Base-by-base conservation (phyloP, 495 filamentous ascomycete species). In the Hyaloscypha finlandica region DNA sequence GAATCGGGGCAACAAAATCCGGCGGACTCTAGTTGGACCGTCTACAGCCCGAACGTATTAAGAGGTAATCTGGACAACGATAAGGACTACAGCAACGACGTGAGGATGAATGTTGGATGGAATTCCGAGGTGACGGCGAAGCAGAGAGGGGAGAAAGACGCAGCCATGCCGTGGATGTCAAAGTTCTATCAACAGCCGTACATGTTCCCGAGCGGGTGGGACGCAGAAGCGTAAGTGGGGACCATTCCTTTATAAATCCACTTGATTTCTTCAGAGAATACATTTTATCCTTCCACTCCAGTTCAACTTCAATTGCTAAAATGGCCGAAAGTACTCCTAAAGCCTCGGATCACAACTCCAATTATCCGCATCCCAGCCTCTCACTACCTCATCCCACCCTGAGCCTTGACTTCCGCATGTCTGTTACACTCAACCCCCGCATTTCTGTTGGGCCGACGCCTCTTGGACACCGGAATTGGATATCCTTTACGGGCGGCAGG, bases 391-490 rank as follows among this genome's bases (percentile, higher is more conserved):
- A 69, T 66, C 85, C 84, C 0, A 79, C 76, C 33, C 81, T 88
- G 9, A 82, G 83, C 66, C 74, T 85, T 33, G 85, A 88, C 67
- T 88, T 88, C 75, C 83, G 84, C 63, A 85, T 87, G 81, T 84
- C 83, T 74, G 81, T 86, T 42, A 84, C 83, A 61, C 74, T 86
- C 76, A 84, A 86, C 69, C 83, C 84, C 1, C 81, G 81, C 71
- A 82, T 88, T 19, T 74, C 77, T 4, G 81, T 86, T 31, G 84
- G 85, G 1, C 77, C 75, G 14, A 80, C 83, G 25, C 77, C 85
- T 51, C 85, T 82, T 80, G 85, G 85, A n/a, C 78, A 83, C 55
- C 73, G 84, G 30, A 85, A 86, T 64, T 88, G 84, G 85, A 80
- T 88, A 22, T 84, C 82, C 16, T 86, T 84, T 64, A 73, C 85